Conservation (phyloP, 805 yeast species). For the Tetrapisispora taiwanensis region DNA sequence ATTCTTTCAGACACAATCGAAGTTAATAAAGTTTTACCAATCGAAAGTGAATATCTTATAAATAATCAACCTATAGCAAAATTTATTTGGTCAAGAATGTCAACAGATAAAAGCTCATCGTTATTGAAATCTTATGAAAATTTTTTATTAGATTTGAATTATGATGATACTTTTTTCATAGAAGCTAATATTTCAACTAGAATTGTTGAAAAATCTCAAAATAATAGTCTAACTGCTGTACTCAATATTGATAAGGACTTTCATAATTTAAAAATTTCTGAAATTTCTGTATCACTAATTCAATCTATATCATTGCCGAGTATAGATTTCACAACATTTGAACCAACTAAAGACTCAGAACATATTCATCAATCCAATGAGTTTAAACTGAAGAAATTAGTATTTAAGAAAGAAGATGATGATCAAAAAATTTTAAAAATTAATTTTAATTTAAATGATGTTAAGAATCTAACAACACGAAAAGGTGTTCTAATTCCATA, state of each 20-base stretch:
- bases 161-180: constrained; percentile 5
- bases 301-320: constrained; percentile 15
- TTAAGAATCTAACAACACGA: not conserved
- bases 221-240: constrained; percentile 3
- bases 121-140: not conserved
- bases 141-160: not conserved
- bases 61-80: constrained; percentile 1
- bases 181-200: constrained; percentile 7
- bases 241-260: not conserved
- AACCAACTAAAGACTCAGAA: not conserved
- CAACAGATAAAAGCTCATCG: not conserved
- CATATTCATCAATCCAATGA: not conserved
- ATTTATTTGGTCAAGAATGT: not conserved
- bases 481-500: constrained; percentile 6
- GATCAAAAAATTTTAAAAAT: not conserved
- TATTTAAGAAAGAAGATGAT: not conserved
- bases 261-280: constrained; percentile 3
- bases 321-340: constrained; percentile 2
- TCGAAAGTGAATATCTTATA: constrained; percentile 2
- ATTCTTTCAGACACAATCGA: constrained; percentile 10
- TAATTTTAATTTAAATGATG: not conserved
- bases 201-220: constrained; percentile 9
- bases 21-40: constrained; percentile 9
- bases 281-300: constrained; percentile 5
- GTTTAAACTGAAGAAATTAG: not conserved